A percentile compares a stretch with the other conserved stretches of the same genome.
These are phyloP conservation scores for Auricularia sp. DNA, from an alignment of 768 basidiomycete species.

Conservation along the genomic window DNA sequence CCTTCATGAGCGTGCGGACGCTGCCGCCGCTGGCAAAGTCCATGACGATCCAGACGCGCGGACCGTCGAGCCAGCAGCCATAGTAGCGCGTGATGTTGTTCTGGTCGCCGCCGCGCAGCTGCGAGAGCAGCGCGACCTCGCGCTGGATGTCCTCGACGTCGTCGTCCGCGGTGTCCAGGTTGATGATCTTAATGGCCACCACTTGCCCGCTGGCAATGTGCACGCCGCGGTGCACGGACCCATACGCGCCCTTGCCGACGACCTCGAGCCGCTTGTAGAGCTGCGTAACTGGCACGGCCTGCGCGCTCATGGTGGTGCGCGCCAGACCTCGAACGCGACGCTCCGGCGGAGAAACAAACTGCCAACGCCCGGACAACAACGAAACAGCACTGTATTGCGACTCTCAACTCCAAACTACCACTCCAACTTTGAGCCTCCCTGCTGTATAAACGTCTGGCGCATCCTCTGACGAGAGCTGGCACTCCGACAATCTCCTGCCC, in stretches of 20 bases:
- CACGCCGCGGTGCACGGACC: slow-evolving; percentile 86
- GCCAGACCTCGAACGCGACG: no score
- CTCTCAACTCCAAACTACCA: no score
- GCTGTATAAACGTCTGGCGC: no score
- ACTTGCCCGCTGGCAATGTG: slow-evolving; percentile 77
- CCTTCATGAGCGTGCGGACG: slow-evolving; percentile 87
- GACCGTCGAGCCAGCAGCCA: slow-evolving; percentile 91
- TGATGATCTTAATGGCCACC: slow-evolving; percentile 97
- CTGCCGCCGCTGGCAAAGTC: slow-evolving; percentile 94
- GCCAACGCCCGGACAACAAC: no score
- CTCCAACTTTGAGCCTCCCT: no score
- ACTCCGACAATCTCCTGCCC: no score
- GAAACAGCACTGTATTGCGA: no score
- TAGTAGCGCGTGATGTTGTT: slow-evolving; percentile 89
- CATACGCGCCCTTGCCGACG: slow-evolving; percentile 93
- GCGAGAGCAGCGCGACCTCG: slow-evolving; percentile 85
- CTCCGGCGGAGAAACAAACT: no score
- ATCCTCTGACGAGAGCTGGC: no score
- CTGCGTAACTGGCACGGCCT: slow-evolving; percentile 24
- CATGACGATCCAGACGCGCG: slow-evolving; percentile 98
- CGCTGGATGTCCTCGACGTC: slow-evolving; percentile 97
- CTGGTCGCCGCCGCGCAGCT: slow-evolving; percentile 71
- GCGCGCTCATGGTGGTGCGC: slow-evolving; percentile 1
- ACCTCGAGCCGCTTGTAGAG: slow-evolving; percentile 81
- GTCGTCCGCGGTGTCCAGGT: slow-evolving; percentile 92